Conservation (phyloP, 495 filamentous ascomycete species). For the Xylaria acuta region DNA sequence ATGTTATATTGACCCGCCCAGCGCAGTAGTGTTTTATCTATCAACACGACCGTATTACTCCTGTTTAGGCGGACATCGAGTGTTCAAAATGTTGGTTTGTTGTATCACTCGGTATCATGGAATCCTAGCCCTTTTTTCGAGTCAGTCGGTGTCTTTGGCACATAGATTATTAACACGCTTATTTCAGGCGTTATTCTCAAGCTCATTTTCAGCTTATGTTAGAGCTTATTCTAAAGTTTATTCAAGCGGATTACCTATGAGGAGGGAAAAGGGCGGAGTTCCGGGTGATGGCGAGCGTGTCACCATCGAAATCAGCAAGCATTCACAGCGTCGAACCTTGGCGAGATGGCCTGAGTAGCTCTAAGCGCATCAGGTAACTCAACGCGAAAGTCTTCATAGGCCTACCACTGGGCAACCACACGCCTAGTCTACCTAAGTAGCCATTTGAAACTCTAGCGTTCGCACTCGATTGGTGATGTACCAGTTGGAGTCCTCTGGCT, state of each 20-base stretch:
- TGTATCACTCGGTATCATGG: not conserved
- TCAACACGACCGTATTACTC: not conserved
- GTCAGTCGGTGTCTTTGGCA: not conserved
- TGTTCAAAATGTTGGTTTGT: not conserved
- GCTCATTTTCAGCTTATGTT: too few relatives aligned
- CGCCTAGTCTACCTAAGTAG: not conserved
- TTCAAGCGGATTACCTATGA: too few relatives aligned
- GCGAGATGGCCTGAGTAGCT: not conserved
- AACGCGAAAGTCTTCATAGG: not conserved
- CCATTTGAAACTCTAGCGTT: not conserved
- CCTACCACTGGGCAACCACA: not conserved
- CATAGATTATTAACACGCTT: too few relatives aligned
- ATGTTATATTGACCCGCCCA: not conserved
- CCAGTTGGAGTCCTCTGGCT: not conserved
- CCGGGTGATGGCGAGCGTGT: not conserved
- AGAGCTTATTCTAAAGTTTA: not conserved
- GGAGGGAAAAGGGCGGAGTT: not conserved
- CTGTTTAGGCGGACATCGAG: too few relatives aligned
- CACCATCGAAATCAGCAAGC: not conserved
- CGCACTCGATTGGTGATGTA: not conserved
- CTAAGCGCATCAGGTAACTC: not conserved
- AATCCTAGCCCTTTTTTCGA: not conserved
- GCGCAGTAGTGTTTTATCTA: not conserved
- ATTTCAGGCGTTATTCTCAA: too few relatives aligned
- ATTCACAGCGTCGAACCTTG: not conserved